Conservation (phyloP, 1,284 basidiomycete species). For the Ustilago vetiveriae region DNA sequence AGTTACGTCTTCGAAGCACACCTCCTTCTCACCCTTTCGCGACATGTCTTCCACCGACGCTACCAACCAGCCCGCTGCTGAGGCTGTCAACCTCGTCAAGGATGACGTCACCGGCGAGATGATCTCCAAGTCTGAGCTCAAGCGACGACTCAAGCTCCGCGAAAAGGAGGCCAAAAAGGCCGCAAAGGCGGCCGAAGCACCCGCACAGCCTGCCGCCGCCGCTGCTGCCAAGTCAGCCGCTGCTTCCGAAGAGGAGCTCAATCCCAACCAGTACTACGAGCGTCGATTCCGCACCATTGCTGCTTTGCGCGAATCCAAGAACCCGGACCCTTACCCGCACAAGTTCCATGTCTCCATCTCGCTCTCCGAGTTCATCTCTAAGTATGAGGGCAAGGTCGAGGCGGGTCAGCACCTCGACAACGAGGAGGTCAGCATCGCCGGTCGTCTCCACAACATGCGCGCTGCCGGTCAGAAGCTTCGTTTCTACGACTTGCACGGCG, state of each 20-base stretch:
- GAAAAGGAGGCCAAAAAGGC: conserved; percentile 86
- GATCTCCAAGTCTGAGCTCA: conserved; percentile 66
- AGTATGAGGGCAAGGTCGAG: conserved; percentile 74
- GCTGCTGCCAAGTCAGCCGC: conserved; percentile 30
- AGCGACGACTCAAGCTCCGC: conserved; percentile 71
- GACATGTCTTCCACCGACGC: conserved; percentile 48
- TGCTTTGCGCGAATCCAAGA: conserved; percentile 82
- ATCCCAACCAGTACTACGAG: conserved; percentile 88
- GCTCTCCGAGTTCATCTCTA: conserved; percentile 79
- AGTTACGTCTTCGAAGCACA: neutral
- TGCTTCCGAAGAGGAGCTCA: conserved; percentile 58
- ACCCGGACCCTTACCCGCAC: conserved; percentile 93
- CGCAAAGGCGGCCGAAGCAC: conserved; percentile 71
- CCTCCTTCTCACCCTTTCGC: conserved; percentile 7
- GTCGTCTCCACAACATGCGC: conserved; percentile 90
- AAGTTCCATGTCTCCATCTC: conserved; percentile 92
- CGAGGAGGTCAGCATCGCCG: conserved; percentile 76
- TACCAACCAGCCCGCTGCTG: conserved; percentile 36
- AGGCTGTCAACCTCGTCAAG: conserved; percentile 57
- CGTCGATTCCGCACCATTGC: conserved; percentile 87
- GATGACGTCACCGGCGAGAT: conserved; percentile 66
- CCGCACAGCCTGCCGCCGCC: conserved; percentile 16
- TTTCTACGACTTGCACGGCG: conserved; percentile 94
- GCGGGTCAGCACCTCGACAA: conserved; percentile 60
- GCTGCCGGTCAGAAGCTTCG: conserved; percentile 82